Evolutionary conservation across 2,329 filamentous ascomycete genomes (phyloP), one percentile per base, ranked within the genome.

Genomic region (Neonectria magnoliae): DNA sequence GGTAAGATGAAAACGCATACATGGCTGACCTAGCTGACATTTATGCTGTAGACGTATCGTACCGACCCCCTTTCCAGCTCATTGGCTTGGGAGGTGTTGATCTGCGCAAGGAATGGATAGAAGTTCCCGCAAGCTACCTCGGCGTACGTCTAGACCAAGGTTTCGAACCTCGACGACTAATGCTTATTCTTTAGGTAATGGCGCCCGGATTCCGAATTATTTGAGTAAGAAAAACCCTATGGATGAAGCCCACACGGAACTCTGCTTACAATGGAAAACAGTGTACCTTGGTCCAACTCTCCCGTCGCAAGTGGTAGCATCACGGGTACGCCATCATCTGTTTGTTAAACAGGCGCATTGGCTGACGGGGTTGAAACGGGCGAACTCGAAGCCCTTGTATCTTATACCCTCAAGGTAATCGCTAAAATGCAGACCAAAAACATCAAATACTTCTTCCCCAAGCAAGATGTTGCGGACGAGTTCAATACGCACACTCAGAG

Each of bases 351-450:
- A 5, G 22, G 22, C 22, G 22, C 22, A 25, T 25, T 25, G 5
- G 22, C 22, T 25, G 22, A 25, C 22, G 22, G 4, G 22, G 22
- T 25, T 25, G 22, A 4, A 25, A 25, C 22, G 33, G 47, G 47
- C 7, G 16, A 18, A 20, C 27, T 50, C 16, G 47, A 50, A 5
- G 27, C 47, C 7, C 4, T 50, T 5, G 47, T 50, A 2, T 31
- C 25, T 0, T 60, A 60, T 18, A 52, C 27, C 1, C 38, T 53
- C 14, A 53, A 60, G 38, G 29, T 53, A n/a, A 53, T 60, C 11
- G 16, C 16, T 2, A 60, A 60, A 14, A 60, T 60, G 47, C 57
- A 60, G 20, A 25, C 5, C 5, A 27, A 60, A 16, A 60, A 60
- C n/a, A 60, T 60, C 38, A 52, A 45, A 33, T 60, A 52, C 25